phyloP scores from a whole-genome alignment of 306 rosid species.

The Mucuna pruriens region DNA sequence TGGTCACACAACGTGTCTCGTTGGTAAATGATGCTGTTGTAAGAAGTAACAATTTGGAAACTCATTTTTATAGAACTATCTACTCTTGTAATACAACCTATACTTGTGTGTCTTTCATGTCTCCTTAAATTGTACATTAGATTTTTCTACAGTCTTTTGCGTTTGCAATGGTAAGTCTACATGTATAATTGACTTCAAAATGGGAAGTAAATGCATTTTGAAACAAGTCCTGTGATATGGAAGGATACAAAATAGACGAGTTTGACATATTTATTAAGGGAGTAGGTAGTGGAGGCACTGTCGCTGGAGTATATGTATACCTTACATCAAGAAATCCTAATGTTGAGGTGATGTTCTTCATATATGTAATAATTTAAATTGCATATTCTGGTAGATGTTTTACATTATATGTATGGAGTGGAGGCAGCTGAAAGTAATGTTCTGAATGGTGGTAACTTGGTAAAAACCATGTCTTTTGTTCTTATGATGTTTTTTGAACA shows the following conservation, averaged over 20 bases:
- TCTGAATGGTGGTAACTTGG: conserved; percentile 92
- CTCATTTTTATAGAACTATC: conserved; percentile 28
- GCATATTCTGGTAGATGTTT: conserved; percentile 33
- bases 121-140: not conserved
- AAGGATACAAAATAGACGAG: conserved; percentile 84
- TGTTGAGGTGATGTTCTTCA: conserved; percentile 59
- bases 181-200: conserved; percentile 30
- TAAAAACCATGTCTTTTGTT: conserved; percentile 28
- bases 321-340: conserved; percentile 90
- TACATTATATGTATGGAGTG: conserved; percentile 63
- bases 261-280: conserved; percentile 95
- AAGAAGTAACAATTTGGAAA: too few species aligned
- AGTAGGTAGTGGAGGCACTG: conserved; percentile 94
- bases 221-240: conserved; percentile 98
- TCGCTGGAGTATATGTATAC: conserved; percentile 89
- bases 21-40: too few species aligned
- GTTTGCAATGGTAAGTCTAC: conserved; percentile 25
- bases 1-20: too few species aligned
- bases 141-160: not conserved
- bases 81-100: not conserved
- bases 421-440: conserved; percentile 90
- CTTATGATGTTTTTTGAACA: not conserved
- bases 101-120: not conserved
- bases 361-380: conserved; percentile 11
- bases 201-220: conserved; percentile 74